Base-by-base conservation (phyloP, 2,329 filamentous ascomycete genomes). In the Dactylellina drechsleri region DNA sequence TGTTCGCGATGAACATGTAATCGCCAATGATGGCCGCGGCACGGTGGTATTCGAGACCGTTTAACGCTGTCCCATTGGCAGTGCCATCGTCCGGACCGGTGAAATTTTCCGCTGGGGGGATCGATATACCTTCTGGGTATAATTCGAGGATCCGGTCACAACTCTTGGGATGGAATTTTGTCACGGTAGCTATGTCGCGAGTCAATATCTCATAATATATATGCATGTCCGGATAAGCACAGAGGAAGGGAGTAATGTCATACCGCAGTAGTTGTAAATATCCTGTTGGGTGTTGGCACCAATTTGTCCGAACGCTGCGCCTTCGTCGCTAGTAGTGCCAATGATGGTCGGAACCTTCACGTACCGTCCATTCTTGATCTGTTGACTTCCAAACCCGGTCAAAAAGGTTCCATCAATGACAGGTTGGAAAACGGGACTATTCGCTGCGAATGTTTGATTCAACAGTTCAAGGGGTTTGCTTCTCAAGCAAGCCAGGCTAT, bases 401-500 rank as follows among this genome's bases (percentile, higher is more conserved):
- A 90, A 82, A 60, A 89, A 84, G 77, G 88, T 86, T 0, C 85
- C 85, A 77, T 90, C 88, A 36, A 88, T 79, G 8, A 84, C 81
- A 0, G 84, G 18, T 81, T 78, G 10, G 77, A 78, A 26, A 78
- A 8, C 7, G 81, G 76, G 88, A 80, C 81, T 77, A 60, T 84
- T 84, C 13, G 92, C 84, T 7, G 31, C 10, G 6, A 36, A 36
- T 20, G 81, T 81, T 0, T 82, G 78, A 71, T 89, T 86, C 77
- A 91, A 87, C 0, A 82, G 85, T 4, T 86, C 83, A 80, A 89
- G 91, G 28, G 86, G 83, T 1, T 88, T 81, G 0, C 81, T 81
- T 23, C 91, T 88, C 10, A 96, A 86, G 80, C 91, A 93, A 12
- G 85, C 83, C 8, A 92, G 84, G 0, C 87, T 88, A 79, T 91